Evolutionary conservation across 805 yeast genomes (phyloP).

Genomic region (Debaryomyces hansenii): DNA sequence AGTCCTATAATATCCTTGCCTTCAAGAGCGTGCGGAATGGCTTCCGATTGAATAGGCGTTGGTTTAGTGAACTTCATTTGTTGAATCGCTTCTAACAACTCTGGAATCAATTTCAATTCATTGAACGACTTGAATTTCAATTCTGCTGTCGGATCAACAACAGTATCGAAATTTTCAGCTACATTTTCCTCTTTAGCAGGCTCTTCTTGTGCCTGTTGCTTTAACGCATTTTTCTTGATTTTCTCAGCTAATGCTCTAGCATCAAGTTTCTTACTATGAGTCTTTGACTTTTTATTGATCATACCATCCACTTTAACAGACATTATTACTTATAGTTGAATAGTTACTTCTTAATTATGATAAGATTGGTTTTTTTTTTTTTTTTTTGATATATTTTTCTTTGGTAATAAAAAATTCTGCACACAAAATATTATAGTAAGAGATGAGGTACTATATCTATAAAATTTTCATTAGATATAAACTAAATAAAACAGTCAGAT

Average conservation of each 20-base stretch:
- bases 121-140: conserved; percentile 41
- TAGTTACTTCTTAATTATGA: not conserved
- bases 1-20: conserved; percentile 94
- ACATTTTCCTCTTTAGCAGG: conserved; percentile 1
- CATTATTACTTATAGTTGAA: conserved; percentile 1
- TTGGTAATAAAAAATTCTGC: not conserved
- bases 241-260: conserved; percentile 57
- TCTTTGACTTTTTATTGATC: conserved; percentile 13
- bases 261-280: conserved; percentile 24
- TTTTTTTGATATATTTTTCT: not conserved
- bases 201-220: conserved; percentile 14
- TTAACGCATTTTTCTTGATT: conserved; percentile 40
- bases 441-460: not conserved
- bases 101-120: conserved; percentile 70
- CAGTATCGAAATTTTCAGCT: conserved; percentile 5
- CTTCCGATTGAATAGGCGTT: conserved; percentile 89
- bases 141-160: conserved; percentile 19
- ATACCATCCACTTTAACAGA: conserved; percentile 5
- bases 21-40: conserved; percentile 86
- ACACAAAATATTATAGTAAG: not conserved
- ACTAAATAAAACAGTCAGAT: not conserved
- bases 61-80: conserved; percentile 76
- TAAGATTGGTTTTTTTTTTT: not conserved
- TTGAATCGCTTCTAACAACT: conserved; percentile 76
- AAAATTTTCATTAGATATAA: not conserved